Percentiles rank a stretch among this genome's conserved stretches.
phyloP scores from a whole-genome alignment of 192 early-diverging fungal species.

The Coemansia sp. region DNA sequence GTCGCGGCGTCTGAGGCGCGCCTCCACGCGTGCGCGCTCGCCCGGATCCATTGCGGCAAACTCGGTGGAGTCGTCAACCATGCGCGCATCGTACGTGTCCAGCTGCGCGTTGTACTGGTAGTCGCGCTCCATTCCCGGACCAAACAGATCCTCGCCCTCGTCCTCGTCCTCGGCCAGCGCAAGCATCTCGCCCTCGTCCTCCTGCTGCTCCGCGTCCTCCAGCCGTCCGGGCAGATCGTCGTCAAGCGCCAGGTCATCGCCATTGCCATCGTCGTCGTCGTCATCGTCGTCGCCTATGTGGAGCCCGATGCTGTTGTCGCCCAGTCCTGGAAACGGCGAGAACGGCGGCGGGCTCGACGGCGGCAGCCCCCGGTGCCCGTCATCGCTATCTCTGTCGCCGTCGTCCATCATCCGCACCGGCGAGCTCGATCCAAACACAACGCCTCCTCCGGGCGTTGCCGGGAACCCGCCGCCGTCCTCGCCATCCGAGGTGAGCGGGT shows the following conservation, averaged over 20 bases:
- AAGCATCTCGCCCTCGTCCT: conserved; percentile 49
- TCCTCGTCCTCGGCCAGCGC: conserved; percentile 63
- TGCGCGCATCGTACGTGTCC: conserved; percentile 80
- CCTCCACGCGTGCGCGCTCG: conserved; percentile 73
- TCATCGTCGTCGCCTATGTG: neutral
- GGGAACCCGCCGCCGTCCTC: conserved; percentile 24
- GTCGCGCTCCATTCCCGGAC: conserved; percentile 81
- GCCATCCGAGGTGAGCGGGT: conserved; percentile 35
- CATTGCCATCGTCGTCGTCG: conserved; percentile 12
- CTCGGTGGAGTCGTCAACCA: conserved; percentile 76
- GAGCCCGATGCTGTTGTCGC: conserved; percentile 3
- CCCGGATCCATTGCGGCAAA: conserved; percentile 74
- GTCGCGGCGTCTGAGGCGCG: conserved; percentile 78
- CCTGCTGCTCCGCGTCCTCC: conserved; percentile 28
- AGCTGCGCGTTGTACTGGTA: conserved; percentile 70
- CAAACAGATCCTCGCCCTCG: conserved; percentile 93
- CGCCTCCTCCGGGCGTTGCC: conserved; percentile 49
- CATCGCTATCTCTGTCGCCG: neutral
- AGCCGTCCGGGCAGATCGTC: conserved; percentile 34
- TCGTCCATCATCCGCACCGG: conserved; percentile 20
- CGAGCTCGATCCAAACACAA: conserved; percentile 49
- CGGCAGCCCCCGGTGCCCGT: conserved; percentile 25
- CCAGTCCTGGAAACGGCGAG: conserved; percentile 30
- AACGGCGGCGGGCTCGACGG: conserved; percentile 51
- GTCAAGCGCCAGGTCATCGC: neutral